Evolutionary conservation across 257 asterid species (phyloP).

Genomic region (Leonotis leonurus): DNA sequence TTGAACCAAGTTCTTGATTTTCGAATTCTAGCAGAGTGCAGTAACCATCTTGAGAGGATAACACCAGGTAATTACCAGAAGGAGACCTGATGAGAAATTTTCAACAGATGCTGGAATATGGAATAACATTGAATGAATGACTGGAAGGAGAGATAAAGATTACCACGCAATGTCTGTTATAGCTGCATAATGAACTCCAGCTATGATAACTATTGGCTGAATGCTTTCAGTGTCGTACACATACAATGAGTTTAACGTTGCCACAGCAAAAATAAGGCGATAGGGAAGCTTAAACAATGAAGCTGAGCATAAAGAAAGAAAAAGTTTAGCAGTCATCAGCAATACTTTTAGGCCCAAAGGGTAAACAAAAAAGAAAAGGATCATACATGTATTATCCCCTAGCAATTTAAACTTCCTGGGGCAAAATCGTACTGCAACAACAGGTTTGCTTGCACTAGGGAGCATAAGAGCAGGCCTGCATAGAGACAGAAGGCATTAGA

Average conservation of each 20-base stretch:
- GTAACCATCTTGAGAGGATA: constrained; percentile 95
- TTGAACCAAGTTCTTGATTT: constrained; percentile 68
- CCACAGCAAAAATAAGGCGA: constrained; percentile 91
- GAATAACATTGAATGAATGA: background rate
- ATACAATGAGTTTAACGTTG: constrained; percentile 84
- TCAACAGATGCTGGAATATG: background rate
- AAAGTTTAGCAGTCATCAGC: constrained; percentile 10
- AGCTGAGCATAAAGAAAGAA: constrained; percentile 36
- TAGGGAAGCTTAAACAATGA: constrained; percentile 74
- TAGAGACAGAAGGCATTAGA: too few relatives aligned
- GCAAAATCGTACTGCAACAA: too few relatives aligned
- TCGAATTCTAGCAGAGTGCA: constrained; percentile 96
- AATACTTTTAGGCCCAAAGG: background rate
- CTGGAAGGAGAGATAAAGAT: background rate
- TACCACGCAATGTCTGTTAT: constrained; percentile 98
- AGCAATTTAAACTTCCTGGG: too few relatives aligned
- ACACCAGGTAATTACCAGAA: constrained; percentile 57
- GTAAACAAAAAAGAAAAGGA: constrained; percentile 7
- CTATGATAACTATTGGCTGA: constrained; percentile 74
- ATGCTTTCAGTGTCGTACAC: constrained; percentile 82
- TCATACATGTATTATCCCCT: too few relatives aligned
- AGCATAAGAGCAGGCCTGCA: too few relatives aligned
- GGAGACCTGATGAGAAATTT: constrained; percentile 53
- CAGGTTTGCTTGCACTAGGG: too few relatives aligned
- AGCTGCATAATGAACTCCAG: constrained; percentile 95